phyloP scores from a whole-genome alignment of 1,284 basidiomycete species.

The Neolentinus lepideus region DNA sequence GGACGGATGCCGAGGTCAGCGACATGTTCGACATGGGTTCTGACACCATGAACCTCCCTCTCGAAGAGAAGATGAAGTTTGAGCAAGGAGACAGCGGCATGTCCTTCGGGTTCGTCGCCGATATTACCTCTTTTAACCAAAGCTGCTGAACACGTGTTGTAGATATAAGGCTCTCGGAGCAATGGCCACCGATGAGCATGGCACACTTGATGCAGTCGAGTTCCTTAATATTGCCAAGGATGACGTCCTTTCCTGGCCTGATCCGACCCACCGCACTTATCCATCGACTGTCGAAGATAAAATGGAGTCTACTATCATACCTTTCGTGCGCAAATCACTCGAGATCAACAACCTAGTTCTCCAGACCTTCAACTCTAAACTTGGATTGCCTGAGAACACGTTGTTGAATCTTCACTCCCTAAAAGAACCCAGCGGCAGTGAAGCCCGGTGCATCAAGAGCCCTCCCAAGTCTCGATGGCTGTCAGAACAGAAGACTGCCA shows the following conservation, averaged over 20 bases:
- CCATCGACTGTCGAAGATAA: slow-evolving; percentile 24
- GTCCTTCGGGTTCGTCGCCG: slow-evolving; percentile 21
- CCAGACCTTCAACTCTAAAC: slow-evolving; percentile 21
- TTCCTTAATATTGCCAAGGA: slow-evolving; percentile 27
- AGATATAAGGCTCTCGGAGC: slow-evolving; percentile 28
- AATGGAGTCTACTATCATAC: slow-evolving; percentile 23
- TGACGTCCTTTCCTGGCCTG: slow-evolving; percentile 25
- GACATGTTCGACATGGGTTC: slow-evolving; percentile 28
- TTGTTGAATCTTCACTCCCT: slow-evolving; percentile 21
- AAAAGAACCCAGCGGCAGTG: slow-evolving; percentile 28
- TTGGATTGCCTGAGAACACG: slow-evolving; percentile 24
- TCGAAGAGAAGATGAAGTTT: slow-evolving; percentile 28
- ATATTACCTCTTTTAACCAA: background rate
- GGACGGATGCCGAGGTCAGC: slow-evolving; percentile 22
- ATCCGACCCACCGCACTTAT: slow-evolving; percentile 22
- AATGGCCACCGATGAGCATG: slow-evolving; percentile 25
- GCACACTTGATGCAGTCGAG: slow-evolving; percentile 24
- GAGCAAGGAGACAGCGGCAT: slow-evolving; percentile 28
- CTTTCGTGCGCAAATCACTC: slow-evolving; percentile 25
- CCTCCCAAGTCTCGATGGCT: slow-evolving; percentile 16
- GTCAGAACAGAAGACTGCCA: slow-evolving; percentile 18
- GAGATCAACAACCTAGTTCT: slow-evolving; percentile 26
- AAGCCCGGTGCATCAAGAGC: slow-evolving; percentile 30
- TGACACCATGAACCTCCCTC: slow-evolving; percentile 24
- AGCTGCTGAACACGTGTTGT: background rate